Conservation (phyloP, 441 rosid species). For the Sinapis alba region DNA sequence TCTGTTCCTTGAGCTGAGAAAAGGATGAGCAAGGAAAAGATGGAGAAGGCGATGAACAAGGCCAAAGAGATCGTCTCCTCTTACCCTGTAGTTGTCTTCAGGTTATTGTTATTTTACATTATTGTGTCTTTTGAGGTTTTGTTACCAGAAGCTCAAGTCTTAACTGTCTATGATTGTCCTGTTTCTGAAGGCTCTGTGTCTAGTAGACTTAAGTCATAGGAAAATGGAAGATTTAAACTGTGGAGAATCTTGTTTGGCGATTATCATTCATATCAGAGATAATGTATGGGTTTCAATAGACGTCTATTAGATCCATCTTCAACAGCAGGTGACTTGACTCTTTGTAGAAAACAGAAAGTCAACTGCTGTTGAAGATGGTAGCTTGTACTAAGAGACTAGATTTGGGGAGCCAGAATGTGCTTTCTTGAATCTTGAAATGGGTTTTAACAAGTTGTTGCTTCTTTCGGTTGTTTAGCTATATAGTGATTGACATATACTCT, state of each 20-base stretch:
- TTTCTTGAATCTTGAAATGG: background rate
- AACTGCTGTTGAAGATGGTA: background rate
- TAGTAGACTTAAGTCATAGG: conserved; percentile 1
- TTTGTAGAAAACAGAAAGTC: background rate
- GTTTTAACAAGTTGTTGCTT: background rate
- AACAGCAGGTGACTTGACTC: background rate
- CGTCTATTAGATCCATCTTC: background rate
- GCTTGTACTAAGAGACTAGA: background rate
- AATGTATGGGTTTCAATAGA: background rate
- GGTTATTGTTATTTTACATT: conserved; percentile 35
- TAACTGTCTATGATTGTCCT: background rate
- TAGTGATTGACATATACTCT: background rate
- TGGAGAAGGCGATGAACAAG: conserved; percentile 49
- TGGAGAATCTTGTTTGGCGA: background rate
- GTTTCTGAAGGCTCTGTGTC: background rate
- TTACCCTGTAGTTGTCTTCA: conserved; percentile 69
- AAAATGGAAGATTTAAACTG: background rate
- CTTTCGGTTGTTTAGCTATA: background rate
- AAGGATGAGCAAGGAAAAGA: conserved; percentile 48
- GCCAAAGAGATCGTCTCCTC: conserved; percentile 60
- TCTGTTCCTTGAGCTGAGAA: background rate
- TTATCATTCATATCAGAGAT: background rate
- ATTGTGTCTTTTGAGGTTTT: background rate
- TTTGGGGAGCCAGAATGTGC: background rate
- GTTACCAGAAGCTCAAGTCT: conserved; percentile 3